Conservation (phyloP, 2,329 filamentous ascomycete species). For the Ascosphaera apis region DNA sequence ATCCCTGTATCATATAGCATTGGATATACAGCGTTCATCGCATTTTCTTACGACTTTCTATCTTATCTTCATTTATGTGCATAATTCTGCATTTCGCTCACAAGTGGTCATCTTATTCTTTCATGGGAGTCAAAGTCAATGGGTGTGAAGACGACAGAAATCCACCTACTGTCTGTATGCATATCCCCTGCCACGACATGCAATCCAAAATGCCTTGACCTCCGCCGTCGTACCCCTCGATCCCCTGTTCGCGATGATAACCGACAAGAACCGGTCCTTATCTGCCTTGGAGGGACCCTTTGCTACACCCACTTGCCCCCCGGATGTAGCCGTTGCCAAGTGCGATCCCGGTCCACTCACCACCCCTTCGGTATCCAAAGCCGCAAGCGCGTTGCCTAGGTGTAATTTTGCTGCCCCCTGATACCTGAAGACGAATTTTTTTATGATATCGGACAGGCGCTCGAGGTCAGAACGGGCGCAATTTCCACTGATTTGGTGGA, state of each 20-base stretch:
- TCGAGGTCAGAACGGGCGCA: slow-evolving; percentile 24
- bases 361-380: slow-evolving; percentile 6
- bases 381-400: slow-evolving; percentile 15
- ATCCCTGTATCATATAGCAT: no score
- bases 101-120: no score
- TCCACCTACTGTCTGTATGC: slow-evolving; percentile 13
- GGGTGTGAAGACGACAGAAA: no score
- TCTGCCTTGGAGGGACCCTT: slow-evolving; percentile 13
- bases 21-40: no score
- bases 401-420: slow-evolving; percentile 17
- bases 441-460: slow-evolving; percentile 19
- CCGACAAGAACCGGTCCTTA: slow-evolving; percentile 19
- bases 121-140: no score
- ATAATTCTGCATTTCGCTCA: no score
- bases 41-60: no score
- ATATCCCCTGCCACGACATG: slow-evolving; percentile 20
- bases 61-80: no score
- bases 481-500: slow-evolving; percentile 19
- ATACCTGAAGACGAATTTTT: slow-evolving; percentile 19
- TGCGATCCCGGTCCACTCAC: neutral
- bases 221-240: slow-evolving; percentile 16
- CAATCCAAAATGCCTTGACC: slow-evolving; percentile 21
- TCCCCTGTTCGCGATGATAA: slow-evolving; percentile 17
- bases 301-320: slow-evolving; percentile 5
- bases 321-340: no score